Conservation (phyloP, 768 basidiomycete species). For the Hypholoma fasciculare region DNA sequence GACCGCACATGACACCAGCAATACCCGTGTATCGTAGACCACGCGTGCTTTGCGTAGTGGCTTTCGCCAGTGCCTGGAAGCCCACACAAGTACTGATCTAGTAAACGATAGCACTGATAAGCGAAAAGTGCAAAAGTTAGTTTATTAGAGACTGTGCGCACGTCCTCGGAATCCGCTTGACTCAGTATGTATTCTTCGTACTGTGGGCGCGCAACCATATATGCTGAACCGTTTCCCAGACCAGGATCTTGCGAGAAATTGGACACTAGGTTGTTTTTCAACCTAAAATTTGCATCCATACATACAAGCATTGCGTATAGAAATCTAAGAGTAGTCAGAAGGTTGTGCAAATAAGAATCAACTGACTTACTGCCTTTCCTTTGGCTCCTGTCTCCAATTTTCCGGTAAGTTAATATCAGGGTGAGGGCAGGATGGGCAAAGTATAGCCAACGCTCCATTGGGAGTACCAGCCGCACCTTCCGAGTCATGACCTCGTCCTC, state of each 20-base stretch:
- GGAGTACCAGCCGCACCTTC: constrained; percentile 19
- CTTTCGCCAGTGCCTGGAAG: constrained; percentile 13
- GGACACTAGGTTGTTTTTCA: constrained; percentile 12
- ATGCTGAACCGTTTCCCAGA: constrained; percentile 4
- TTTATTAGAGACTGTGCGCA: too few relatives aligned
- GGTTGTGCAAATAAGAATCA: background rate
- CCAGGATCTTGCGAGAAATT: constrained; percentile 11
- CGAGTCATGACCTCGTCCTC: constrained; percentile 20
- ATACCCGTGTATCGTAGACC: constrained; percentile 15
- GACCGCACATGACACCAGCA: background rate
- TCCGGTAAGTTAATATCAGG: constrained; percentile 24
- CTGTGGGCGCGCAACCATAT: constrained; percentile 3
- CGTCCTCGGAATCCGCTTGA: constrained; percentile 5
- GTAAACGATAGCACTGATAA: background rate
- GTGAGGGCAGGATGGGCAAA: constrained; percentile 28
- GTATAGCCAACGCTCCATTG: constrained; percentile 21
- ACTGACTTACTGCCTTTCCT: constrained; percentile 8
- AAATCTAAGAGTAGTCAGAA: background rate
- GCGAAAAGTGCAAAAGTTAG: too few relatives aligned
- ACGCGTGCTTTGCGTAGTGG: constrained; percentile 2
- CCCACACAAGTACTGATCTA: constrained; percentile 17
- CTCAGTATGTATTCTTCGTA: constrained; percentile 13
- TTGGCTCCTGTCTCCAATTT: constrained; percentile 18
- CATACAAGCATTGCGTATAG: constrained; percentile 11
- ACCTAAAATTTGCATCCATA: constrained; percentile 14